These are phyloP conservation scores for Kwoniella mangroviensis DNA, from an alignment of 768 basidiomycete species.

Conservation along the genomic window DNA sequence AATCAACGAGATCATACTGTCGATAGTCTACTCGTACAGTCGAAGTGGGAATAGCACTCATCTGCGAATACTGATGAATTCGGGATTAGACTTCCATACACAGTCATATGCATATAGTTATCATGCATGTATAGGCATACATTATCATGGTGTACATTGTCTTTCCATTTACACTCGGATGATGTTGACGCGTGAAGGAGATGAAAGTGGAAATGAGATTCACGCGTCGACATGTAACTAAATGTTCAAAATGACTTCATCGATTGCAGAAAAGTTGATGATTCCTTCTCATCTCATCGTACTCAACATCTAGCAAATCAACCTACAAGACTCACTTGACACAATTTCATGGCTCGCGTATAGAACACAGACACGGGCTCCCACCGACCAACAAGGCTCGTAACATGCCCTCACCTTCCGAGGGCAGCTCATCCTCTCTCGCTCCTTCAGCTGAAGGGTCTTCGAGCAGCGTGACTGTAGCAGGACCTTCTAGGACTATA, in stretches of 20 bases:
- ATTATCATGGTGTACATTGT: too few relatives aligned
- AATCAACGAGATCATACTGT: too few relatives aligned
- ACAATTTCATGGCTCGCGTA: background rate
- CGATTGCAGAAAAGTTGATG: background rate
- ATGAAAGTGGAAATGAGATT: background rate
- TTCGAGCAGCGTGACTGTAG: background rate
- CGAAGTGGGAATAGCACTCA: too few relatives aligned
- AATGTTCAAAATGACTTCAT: slow-evolving; percentile 4
- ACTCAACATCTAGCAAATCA: background rate
- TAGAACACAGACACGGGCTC: background rate
- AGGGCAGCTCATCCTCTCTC: background rate
- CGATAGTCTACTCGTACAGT: too few relatives aligned
- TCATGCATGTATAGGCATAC: too few relatives aligned
- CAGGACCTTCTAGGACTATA: slow-evolving; percentile 8
- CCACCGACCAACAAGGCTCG: background rate
- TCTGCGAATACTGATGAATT: too few relatives aligned
- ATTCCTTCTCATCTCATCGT: background rate
- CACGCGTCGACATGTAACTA: background rate
- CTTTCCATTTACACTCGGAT: too few relatives aligned
- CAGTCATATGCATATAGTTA: too few relatives aligned
- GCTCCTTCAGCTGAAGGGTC: background rate
- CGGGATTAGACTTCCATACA: too few relatives aligned
- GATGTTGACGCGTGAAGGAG: background rate
- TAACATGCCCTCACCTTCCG: slow-evolving; percentile 2
- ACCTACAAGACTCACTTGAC: background rate